These are phyloP conservation scores for Pseudodiploospora longispora DNA, from an alignment of 2,329 filamentous ascomycete genomes.

Conservation along the genomic window DNA sequence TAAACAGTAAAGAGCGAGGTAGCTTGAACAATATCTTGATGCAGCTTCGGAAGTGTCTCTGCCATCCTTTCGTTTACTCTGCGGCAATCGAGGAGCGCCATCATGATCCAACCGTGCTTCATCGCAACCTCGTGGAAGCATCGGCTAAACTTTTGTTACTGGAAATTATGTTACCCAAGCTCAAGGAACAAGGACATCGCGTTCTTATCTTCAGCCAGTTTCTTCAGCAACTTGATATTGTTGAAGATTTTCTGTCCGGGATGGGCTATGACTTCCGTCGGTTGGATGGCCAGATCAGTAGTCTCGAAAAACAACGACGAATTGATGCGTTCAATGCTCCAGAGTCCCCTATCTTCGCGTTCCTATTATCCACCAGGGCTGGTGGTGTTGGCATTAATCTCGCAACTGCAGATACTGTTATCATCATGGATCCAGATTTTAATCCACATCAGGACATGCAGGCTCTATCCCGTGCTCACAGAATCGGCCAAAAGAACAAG, in stretches of 20 bases:
- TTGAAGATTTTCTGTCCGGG: conserved; percentile 83
- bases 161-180: conserved; percentile 77
- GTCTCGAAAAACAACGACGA: conserved; percentile 82
- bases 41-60: conserved; percentile 89
- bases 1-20: conserved; percentile 64
- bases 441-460: conserved; percentile 98
- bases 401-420: conserved; percentile 93
- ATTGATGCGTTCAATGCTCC: conserved; percentile 92
- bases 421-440: conserved; percentile 94
- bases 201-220: conserved; percentile 97
- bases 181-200: conserved; percentile 76
- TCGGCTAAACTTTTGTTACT: conserved; percentile 82
- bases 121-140: conserved; percentile 82
- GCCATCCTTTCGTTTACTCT: conserved; percentile 94
- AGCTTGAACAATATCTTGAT: conserved; percentile 91
- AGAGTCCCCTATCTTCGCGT: conserved; percentile 75
- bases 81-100: conserved; percentile 78
- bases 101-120: conserved; percentile 51
- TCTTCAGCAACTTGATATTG: conserved; percentile 74
- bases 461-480: conserved; percentile 85
- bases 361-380: conserved; percentile 86
- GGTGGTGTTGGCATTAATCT: conserved; percentile 97
- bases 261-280: conserved; percentile 67
- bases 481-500: conserved; percentile 93
- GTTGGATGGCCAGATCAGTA: conserved; percentile 75